A percentile compares a stretch with the other conserved stretches of the same genome.
These are phyloP conservation scores for Termitomyces titanicus DNA, from an alignment of 768 basidiomycete species.

Conservation along the genomic window DNA sequence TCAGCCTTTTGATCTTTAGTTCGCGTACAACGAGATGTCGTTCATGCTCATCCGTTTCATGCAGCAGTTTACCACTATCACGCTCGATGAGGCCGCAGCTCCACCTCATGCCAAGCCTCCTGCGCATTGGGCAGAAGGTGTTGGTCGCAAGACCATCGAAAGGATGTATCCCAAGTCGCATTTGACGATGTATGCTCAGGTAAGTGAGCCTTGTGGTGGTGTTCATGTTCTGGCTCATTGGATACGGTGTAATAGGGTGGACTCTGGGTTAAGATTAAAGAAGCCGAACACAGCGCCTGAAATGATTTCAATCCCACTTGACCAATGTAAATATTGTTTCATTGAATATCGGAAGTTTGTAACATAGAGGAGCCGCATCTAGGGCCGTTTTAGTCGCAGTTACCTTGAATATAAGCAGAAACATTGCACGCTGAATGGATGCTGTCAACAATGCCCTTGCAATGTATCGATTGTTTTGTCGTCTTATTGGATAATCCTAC, in stretches of 20 bases:
- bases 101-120: constrained; percentile 45
- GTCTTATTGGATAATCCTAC: too few relatives aligned
- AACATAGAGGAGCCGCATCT: neutral
- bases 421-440: too few relatives aligned
- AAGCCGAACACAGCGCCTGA: constrained; percentile 22
- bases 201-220: constrained; percentile 19
- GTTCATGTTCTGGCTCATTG: neutral
- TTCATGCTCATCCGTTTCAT: constrained; percentile 61
- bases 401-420: too few relatives aligned
- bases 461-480: too few relatives aligned
- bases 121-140: constrained; percentile 36
- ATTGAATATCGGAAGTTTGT: neutral
- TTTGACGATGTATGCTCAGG: constrained; percentile 51
- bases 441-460: too few relatives aligned
- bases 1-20: constrained; percentile 25
- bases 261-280: constrained; percentile 49
- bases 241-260: constrained; percentile 38
- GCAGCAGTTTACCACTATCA: constrained; percentile 51
- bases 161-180: constrained; percentile 48
- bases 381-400: too few relatives aligned
- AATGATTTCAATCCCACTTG: too few relatives aligned
- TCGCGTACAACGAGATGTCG: constrained; percentile 59
- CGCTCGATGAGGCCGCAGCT: constrained; percentile 42
- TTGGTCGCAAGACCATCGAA: constrained; percentile 49
- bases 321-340: neutral